Evolutionary conservation across 2,329 filamentous ascomycete genomes (phyloP).

Genomic region (Aspergillus costaricaensis): DNA sequence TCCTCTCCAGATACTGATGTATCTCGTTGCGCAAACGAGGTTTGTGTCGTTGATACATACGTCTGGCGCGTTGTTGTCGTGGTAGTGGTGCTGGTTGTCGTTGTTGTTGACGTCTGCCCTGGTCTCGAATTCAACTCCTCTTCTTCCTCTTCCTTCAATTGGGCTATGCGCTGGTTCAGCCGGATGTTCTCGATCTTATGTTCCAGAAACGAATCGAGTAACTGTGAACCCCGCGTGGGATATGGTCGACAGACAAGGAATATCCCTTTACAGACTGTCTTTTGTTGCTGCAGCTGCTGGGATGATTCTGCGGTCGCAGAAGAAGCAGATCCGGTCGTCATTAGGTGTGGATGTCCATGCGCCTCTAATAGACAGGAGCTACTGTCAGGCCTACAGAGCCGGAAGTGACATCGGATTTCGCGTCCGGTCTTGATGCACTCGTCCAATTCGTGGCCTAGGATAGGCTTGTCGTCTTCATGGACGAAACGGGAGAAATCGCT

Average conservation of each 20-base stretch:
- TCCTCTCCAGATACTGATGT: constrained; percentile 38
- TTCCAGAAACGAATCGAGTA: constrained; percentile 90
- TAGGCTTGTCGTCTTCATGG: constrained; percentile 79
- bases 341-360: constrained; percentile 89
- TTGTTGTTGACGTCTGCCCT: not conserved
- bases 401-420: constrained; percentile 79
- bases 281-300: constrained; percentile 61
- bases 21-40: constrained; percentile 1
- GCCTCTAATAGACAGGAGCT: constrained; percentile 81
- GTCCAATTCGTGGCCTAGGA: constrained; percentile 85
- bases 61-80: constrained; percentile 4
- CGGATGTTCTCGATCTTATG: constrained; percentile 97
- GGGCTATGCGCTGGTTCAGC: constrained; percentile 77
- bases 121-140: constrained; percentile 71
- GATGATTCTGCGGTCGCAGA: not conserved
- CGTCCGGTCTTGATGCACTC: constrained; percentile 83
- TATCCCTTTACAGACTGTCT: constrained; percentile 79
- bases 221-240: constrained; percentile 79
- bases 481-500: constrained; percentile 78
- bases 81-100: not conserved
- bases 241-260: constrained; percentile 93
- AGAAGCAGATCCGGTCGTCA: not conserved
- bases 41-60: constrained; percentile 3
- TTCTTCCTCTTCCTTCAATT: constrained; percentile 80
- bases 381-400: constrained; percentile 74